These are phyloP conservation scores for Spergularia bocconei DNA, from an alignment of 148 eudicot species.

Conservation along the genomic window DNA sequence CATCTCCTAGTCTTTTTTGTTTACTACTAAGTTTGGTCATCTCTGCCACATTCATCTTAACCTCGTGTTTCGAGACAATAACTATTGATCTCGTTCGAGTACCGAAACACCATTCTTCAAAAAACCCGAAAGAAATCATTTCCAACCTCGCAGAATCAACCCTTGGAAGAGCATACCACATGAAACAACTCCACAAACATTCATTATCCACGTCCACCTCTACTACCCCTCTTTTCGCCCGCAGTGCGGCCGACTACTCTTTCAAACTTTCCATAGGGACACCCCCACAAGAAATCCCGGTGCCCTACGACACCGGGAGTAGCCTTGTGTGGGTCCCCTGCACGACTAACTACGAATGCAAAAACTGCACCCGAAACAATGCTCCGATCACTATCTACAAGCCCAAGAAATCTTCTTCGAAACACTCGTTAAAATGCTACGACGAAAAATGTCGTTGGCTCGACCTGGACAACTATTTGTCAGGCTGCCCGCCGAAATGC, in stretches of 20 bases:
- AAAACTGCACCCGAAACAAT: neutral
- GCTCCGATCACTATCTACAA: neutral
- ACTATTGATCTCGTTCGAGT: neutral
- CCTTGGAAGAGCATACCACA: neutral
- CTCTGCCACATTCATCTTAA: conserved; percentile 20
- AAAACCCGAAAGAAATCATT: neutral
- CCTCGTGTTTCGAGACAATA: conserved; percentile 26
- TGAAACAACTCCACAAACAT: neutral
- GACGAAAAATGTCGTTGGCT: neutral
- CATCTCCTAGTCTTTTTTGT: too few species aligned
- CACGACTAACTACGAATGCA: neutral
- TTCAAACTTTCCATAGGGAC: neutral
- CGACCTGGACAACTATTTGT: neutral
- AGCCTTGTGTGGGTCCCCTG: conserved; percentile 7
- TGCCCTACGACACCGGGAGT: neutral
- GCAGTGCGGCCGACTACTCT: neutral
- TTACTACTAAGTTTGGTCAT: neutral
- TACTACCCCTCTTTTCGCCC: neutral
- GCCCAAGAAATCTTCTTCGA: neutral
- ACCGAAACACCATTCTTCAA: conserved; percentile 7
- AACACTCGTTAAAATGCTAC: neutral
- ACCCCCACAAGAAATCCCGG: neutral
- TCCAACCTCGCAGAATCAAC: neutral
- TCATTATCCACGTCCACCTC: neutral
- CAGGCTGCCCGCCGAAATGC: neutral